phyloP scores from a whole-genome alignment of 2,329 filamentous ascomycete genomes.

The Penicillium palitans region DNA sequence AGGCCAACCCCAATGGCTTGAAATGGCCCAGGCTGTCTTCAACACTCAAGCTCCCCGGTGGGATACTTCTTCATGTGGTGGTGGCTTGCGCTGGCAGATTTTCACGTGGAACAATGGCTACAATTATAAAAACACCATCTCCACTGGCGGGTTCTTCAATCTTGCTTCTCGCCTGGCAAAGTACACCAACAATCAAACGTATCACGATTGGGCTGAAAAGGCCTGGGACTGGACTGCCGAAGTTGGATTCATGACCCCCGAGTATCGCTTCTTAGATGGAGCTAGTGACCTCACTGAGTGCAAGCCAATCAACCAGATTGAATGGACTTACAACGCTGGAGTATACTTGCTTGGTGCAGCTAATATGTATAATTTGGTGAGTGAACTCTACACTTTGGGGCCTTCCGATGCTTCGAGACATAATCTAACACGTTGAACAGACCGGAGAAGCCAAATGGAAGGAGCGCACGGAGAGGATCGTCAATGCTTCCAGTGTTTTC shows the following conservation, averaged over 20 bases:
- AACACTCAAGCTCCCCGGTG: conserved; percentile 73
- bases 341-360: conserved; percentile 58
- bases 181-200: conserved; percentile 36
- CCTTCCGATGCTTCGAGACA: background rate
- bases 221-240: conserved; percentile 59
- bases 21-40: conserved; percentile 74
- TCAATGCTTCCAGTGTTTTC: conserved; percentile 57
- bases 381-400: conserved; percentile 11
- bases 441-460: conserved; percentile 55
- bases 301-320: conserved; percentile 51
- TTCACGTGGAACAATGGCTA: conserved; percentile 38
- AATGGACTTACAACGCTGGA: conserved; percentile 61
- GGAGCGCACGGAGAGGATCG: conserved; percentile 51
- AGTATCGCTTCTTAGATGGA: conserved; percentile 58
- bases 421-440: conserved; percentile 18
- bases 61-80: conserved; percentile 65
- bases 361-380: conserved; percentile 56
- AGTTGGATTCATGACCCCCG: conserved; percentile 53
- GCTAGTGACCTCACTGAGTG: conserved; percentile 55
- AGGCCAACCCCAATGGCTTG: conserved; percentile 71
- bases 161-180: conserved; percentile 32
- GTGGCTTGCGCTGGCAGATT: conserved; percentile 59
- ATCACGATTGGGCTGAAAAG: conserved; percentile 65
- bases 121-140: conserved; percentile 38
- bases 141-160: conserved; percentile 37